Base-by-base conservation (phyloP, 768 basidiomycete species). In the Macrocybe gigantea region DNA sequence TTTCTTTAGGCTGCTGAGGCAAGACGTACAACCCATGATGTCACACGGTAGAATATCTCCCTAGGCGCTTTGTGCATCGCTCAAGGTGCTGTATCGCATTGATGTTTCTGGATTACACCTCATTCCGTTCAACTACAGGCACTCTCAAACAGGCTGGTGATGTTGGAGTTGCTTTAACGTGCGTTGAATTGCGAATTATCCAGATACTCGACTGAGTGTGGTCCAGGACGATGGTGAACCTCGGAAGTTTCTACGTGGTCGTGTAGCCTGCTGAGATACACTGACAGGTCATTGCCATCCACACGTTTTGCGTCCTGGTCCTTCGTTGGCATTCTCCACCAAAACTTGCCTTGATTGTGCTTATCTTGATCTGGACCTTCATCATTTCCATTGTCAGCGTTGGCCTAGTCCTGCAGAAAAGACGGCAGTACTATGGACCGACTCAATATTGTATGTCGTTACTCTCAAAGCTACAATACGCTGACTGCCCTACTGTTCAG, bases 271-370 rank as follows among this genome's bases (percentile, higher is more conserved):
- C 3, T 30, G 41, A n/a, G n/a, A 12, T 7, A 49, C 11, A 32
- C 13, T 39, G 22, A 47, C 45, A 68, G 73, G 65, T 69, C 38
- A 78, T 80, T 22, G 75, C 77, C 1, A 33, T 70, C 33, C 75
- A 78, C 48, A 77, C 75, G 1, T 79, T 79, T 57, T 55, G 60
- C 29, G 63, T 79, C n/a, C 61, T 80, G 5, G 72, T 78, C 45
- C 57, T 77, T 7, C 63, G 71, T 5, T 65, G 69, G 60, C 51
- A 53, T 11, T 46, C 56, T 1, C 65, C 68, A 12, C 54, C 62
- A 10, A 60, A 57, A 37, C 53, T 65, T 1, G 67, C 70, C 48
- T 58, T 53, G 47, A 44, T 65, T 5, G 36, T 69, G 31, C 63
- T 74, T 15, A 51, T 65, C 2, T 49, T 51, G 1, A 70, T 78